These are phyloP conservation scores for Hyaloperonospora brassicae DNA, from an alignment of 352 stramenopile genomes.

Conservation along the genomic window DNA sequence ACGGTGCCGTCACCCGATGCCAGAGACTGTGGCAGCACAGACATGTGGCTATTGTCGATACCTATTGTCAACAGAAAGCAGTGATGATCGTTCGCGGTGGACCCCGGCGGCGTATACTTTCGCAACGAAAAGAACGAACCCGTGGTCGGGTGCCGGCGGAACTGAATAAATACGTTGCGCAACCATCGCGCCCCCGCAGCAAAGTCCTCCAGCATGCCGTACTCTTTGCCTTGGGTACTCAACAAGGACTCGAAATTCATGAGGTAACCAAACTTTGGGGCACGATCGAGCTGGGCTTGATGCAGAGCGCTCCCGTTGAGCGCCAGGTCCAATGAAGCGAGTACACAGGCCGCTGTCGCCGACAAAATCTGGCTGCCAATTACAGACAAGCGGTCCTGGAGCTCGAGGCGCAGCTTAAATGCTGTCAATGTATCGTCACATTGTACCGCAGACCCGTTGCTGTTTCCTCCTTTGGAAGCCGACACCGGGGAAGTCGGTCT, in stretches of 20 bases:
- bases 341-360: constrained; percentile 52
- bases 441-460: constrained; percentile 3
- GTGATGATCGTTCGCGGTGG: constrained; percentile 20
- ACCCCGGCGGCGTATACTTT: constrained; percentile 40
- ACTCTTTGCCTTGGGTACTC: constrained; percentile 91
- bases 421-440: constrained; percentile 37
- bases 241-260: constrained; percentile 81
- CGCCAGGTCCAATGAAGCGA: constrained; percentile 61
- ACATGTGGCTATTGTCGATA: constrained; percentile 42
- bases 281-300: constrained; percentile 45
- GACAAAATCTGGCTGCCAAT: constrained; percentile 73
- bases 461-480: constrained; percentile 10
- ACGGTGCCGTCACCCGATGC: constrained; percentile 39
- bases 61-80: constrained; percentile 65
- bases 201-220: constrained; percentile 92
- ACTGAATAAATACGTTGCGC: constrained; percentile 67
- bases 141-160: constrained; percentile 38
- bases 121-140: constrained; percentile 53
- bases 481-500: constrained; percentile 32
- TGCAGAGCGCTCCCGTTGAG: constrained; percentile 48
- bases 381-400: constrained; percentile 62
- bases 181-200: constrained; percentile 77
- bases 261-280: constrained; percentile 51
- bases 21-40: constrained; percentile 39
- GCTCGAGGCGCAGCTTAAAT: constrained; percentile 60